Conservation (phyloP, 331 rosid species). For the Erythrophleum ivorense region DNA sequence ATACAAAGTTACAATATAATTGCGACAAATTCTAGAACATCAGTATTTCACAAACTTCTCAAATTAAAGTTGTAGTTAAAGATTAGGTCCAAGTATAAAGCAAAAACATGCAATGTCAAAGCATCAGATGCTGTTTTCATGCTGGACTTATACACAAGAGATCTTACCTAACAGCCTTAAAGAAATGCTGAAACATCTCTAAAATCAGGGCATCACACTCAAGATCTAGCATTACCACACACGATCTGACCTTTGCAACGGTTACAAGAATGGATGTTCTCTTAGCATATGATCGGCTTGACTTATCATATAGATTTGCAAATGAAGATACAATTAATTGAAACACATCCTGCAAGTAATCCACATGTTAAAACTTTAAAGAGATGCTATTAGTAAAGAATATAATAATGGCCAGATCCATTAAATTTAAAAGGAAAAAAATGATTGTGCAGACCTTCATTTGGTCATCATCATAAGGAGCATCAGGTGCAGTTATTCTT, state of each 20-base stretch:
- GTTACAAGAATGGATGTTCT: constrained; percentile 78
- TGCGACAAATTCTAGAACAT: constrained; percentile 6
- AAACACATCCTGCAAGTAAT: constrained; percentile 73
- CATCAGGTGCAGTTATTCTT: constrained; percentile 94
- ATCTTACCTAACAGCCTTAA: constrained; percentile 72
- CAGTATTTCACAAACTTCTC: neutral
- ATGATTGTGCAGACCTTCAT: constrained; percentile 68
- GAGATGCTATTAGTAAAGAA: neutral
- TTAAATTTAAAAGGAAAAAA: constrained; percentile 13
- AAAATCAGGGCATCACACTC: constrained; percentile 86
- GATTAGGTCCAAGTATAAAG: neutral
- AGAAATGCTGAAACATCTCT: constrained; percentile 91
- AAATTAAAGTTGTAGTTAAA: neutral
- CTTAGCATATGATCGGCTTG: constrained; percentile 72
- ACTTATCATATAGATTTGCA: constrained; percentile 70
- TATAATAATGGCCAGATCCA: neutral
- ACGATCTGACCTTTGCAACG: constrained; percentile 89
- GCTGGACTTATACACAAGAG: neutral
- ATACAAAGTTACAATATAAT: neutral
- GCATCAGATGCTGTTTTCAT: neutral
- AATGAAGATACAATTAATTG: constrained; percentile 86
- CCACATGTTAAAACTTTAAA: constrained; percentile 10
- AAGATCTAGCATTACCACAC: constrained; percentile 94
- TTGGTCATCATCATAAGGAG: constrained; percentile 88
- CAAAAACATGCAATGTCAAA: neutral